phyloP scores from a whole-genome alignment of 441 rosid genomes.

The Caryocar brasiliense region DNA sequence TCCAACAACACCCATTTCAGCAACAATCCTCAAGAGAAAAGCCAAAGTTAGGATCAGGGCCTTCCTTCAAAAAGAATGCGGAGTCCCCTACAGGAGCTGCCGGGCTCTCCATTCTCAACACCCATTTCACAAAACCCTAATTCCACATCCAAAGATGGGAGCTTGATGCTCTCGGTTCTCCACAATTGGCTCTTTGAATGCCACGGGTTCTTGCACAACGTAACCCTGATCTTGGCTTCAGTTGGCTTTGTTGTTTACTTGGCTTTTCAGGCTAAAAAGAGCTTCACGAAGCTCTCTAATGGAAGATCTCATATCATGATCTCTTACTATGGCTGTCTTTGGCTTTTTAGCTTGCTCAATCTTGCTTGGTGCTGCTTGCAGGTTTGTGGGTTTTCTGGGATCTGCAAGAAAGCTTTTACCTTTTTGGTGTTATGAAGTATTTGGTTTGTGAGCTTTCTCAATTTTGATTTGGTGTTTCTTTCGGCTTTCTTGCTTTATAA shows the following conservation, averaged over 20 bases:
- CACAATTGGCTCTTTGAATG: conserved; percentile 58
- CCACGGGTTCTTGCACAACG: conserved; percentile 74
- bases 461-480: neutral
- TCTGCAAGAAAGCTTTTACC: neutral
- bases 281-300: conserved; percentile 52
- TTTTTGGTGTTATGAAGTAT: neutral
- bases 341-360: conserved; percentile 85
- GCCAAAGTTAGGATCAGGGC: too few relatives aligned
- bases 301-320: conserved; percentile 77
- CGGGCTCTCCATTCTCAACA: conserved; percentile 24
- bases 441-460: neutral
- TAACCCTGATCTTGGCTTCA: conserved; percentile 42
- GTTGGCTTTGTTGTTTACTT: conserved; percentile 53
- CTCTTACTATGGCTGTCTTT: conserved; percentile 63
- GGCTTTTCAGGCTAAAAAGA: conserved; percentile 58
- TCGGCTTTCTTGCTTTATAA: too few relatives aligned
- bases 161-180: conserved; percentile 14
- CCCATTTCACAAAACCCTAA: conserved; percentile 27
- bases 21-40: too few relatives aligned
- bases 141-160: conserved; percentile 16
- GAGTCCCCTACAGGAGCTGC: conserved; percentile 13
- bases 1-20: too few relatives aligned
- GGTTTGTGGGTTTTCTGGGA: conserved; percentile 32
- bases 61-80: conserved; percentile 25
- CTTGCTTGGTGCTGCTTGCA: conserved; percentile 76